These are phyloP conservation scores for Hypoxylon fuscum DNA, from an alignment of 495 filamentous ascomycete genomes.

Conservation along the genomic window DNA sequence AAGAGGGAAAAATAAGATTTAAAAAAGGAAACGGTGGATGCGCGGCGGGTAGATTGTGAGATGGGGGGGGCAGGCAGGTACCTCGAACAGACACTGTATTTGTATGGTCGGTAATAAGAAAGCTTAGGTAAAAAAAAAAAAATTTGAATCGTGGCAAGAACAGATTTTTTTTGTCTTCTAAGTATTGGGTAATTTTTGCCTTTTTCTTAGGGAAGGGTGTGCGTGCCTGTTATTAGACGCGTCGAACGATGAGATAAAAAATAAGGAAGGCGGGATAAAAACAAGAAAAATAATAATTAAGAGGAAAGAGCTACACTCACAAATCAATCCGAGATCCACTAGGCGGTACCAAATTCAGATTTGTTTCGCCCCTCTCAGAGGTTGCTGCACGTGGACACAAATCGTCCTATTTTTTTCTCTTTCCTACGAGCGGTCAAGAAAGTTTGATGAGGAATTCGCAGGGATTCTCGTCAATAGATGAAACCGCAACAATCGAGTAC, in stretches of 20 bases:
- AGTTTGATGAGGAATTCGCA: constrained; percentile 31
- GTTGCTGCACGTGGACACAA: constrained; percentile 39
- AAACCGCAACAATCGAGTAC: constrained; percentile 30
- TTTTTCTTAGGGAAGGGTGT: constrained; percentile 22
- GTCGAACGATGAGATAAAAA: constrained; percentile 27
- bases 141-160: constrained; percentile 33
- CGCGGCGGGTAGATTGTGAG: constrained; percentile 23
- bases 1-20: constrained; percentile 27
- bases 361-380: constrained; percentile 34
- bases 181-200: constrained; percentile 4
- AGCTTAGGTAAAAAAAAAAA: no score
- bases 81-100: constrained; percentile 31
- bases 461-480: constrained; percentile 32
- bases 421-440: constrained; percentile 38
- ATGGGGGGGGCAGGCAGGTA: constrained; percentile 9
- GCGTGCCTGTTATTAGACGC: constrained; percentile 27
- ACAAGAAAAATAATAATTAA: constrained; percentile 11
- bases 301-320: constrained; percentile 34
- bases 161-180: constrained; percentile 19
- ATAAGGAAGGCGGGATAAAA: constrained; percentile 29
- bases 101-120: no score
- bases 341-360: constrained; percentile 35
- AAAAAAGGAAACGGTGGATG: constrained; percentile 42
- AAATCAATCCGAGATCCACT: constrained; percentile 37
- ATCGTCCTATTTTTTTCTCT: constrained; percentile 27